Conservation (phyloP, 1,284 basidiomycete genomes). For the Cystobasidiaceae sp. region DNA sequence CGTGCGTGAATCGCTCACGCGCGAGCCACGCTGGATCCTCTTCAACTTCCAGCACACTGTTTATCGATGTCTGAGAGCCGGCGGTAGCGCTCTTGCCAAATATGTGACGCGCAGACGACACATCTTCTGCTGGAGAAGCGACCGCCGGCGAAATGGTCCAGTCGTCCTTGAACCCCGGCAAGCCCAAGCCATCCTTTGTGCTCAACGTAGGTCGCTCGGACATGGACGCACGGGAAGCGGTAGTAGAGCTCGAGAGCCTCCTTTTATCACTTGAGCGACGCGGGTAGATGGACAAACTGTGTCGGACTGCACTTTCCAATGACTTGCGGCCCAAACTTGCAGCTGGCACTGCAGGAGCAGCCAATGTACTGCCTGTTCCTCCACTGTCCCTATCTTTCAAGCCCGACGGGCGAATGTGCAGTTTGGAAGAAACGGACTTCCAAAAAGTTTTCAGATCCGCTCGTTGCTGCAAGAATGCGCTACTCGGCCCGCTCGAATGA, state of each 20-base stretch:
- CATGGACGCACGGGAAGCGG: background rate
- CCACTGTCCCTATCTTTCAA: no score
- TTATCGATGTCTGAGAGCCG: no score
- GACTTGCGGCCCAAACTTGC: background rate
- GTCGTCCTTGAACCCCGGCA: no score
- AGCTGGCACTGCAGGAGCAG: background rate
- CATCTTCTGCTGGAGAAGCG: no score
- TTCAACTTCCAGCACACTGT: no score
- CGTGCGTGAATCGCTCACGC: conserved; percentile 13
- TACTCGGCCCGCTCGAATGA: no score
- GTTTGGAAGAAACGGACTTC: conserved; percentile 8
- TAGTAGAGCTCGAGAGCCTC: background rate
- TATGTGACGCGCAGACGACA: no score
- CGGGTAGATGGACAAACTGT: conserved; percentile 26
- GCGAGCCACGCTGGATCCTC: conserved; percentile 4
- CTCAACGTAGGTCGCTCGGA: background rate
- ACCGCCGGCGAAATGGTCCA: no score
- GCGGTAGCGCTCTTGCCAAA: no score
- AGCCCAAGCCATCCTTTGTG: no score
- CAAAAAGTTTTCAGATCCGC: conserved; percentile 16
- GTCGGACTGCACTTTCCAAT: conserved; percentile 6
- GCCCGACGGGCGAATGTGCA: background rate
- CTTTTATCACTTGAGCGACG: background rate
- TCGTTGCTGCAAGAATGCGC: background rate
- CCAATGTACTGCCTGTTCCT: no score